phyloP scores from a whole-genome alignment of 1,284 basidiomycete species.

The Ceratobasidium papillatum region DNA sequence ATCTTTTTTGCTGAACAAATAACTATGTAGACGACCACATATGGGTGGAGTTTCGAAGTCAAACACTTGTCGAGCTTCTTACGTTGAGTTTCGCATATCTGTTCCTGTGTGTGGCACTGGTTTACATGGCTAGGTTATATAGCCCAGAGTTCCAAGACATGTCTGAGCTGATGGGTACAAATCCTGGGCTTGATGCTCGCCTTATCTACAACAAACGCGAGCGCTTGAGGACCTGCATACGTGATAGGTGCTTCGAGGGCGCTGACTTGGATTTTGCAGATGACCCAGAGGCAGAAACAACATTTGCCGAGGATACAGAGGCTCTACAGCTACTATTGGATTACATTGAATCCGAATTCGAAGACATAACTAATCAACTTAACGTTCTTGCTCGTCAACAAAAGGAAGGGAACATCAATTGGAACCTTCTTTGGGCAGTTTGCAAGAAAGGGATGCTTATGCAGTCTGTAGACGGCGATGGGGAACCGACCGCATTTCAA shows the following conservation, averaged over 20 bases:
- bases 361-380: background rate
- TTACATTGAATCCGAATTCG: background rate
- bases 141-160: background rate
- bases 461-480: background rate
- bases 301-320: background rate
- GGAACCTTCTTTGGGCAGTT: constrained; percentile 13
- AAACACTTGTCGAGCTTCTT: background rate
- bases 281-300: background rate
- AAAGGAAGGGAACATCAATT: background rate
- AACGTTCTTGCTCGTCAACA: background rate
- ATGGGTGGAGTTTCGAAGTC: constrained; percentile 22
- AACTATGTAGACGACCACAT: background rate
- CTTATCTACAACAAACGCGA: background rate
- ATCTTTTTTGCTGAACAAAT: background rate
- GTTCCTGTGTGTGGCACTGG: too few species aligned
- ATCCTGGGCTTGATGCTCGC: constrained; percentile 14
- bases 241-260: background rate
- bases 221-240: background rate
- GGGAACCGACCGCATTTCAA: background rate
- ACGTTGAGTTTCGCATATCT: background rate
- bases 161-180: background rate
- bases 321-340: background rate
- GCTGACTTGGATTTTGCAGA: background rate
- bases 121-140: background rate
- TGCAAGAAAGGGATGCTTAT: background rate